Evolutionary conservation across 345 rosid genomes (phyloP).

Genomic region (Chamaenerion angustifolium): DNA sequence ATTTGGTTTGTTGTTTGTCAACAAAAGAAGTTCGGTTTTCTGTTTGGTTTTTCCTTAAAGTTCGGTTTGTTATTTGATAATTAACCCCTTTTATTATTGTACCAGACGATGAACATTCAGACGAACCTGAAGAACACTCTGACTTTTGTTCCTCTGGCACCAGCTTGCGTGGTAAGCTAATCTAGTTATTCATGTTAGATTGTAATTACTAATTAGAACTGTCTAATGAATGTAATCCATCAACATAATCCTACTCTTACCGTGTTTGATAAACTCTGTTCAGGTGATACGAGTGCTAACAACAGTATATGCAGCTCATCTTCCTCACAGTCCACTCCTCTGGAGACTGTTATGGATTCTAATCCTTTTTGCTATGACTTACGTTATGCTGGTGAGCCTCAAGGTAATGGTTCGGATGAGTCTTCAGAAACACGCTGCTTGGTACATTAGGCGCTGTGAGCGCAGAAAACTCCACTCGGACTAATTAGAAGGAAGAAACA

Average conservation of each 20-base stretch:
- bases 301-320: slow-evolving; percentile 69
- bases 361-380: slow-evolving; percentile 42
- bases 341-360: slow-evolving; percentile 70
- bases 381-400: slow-evolving; percentile 75
- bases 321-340: slow-evolving; percentile 43
- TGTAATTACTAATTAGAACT: too few relatives aligned
- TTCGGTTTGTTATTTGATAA: too few relatives aligned
- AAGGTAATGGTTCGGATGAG: slow-evolving; percentile 78
- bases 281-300: slow-evolving; percentile 89
- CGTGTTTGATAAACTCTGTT: neutral
- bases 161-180: slow-evolving; percentile 83
- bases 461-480: slow-evolving; percentile 51
- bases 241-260: too few relatives aligned
- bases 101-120: slow-evolving; percentile 56
- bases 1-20: too few relatives aligned
- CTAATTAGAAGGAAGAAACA: slow-evolving; percentile 14
- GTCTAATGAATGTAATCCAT: too few relatives aligned
- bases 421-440: slow-evolving; percentile 62
- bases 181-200: too few relatives aligned
- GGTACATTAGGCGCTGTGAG: slow-evolving; percentile 79
- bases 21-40: too few relatives aligned
- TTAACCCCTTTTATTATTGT: too few relatives aligned
- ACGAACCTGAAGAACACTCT: slow-evolving; percentile 55
- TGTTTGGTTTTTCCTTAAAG: too few relatives aligned
- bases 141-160: slow-evolving; percentile 83